These are phyloP conservation scores for Gaeumannomyces tritici DNA, from an alignment of 2,329 filamentous ascomycete genomes.

Conservation along the genomic window DNA sequence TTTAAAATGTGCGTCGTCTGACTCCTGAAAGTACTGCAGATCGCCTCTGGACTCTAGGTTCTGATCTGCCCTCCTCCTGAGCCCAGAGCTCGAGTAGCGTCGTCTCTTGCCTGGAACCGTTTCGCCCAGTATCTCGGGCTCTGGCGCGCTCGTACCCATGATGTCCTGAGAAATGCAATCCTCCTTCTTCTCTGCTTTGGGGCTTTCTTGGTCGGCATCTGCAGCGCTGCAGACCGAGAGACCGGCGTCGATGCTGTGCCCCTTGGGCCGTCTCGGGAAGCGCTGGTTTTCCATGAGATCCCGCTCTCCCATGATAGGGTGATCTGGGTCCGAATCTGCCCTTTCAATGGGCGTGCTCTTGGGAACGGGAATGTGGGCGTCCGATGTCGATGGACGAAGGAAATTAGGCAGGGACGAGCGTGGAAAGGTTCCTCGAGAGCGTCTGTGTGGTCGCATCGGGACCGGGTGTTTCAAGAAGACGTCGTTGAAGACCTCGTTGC, in stretches of 20 bases:
- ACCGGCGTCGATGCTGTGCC: neutral
- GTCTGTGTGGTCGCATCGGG: slow-evolving; percentile 3
- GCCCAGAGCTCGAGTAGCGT: slow-evolving; percentile 78
- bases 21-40: slow-evolving; percentile 84
- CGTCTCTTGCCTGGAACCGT: slow-evolving; percentile 33
- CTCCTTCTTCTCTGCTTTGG: slow-evolving; percentile 13
- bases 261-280: neutral
- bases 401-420: slow-evolving; percentile 4
- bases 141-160: slow-evolving; percentile 55
- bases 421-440: slow-evolving; percentile 3
- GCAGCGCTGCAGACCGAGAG: neutral
- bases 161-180: slow-evolving; percentile 38
- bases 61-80: slow-evolving; percentile 64
- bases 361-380: neutral
- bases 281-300: neutral
- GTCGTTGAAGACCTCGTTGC: slow-evolving; percentile 87
- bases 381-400: neutral
- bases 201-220: neutral
- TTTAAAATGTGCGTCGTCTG: slow-evolving; percentile 73
- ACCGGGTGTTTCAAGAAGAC: slow-evolving; percentile 81
- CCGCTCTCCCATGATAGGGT: neutral
- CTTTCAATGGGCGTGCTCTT: neutral
- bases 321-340: slow-evolving; percentile 1
- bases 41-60: slow-evolving; percentile 63
- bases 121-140: slow-evolving; percentile 43